These are phyloP conservation scores for Lichenothelia convexa DNA, from an alignment of 495 filamentous ascomycete species.

Conservation along the genomic window DNA sequence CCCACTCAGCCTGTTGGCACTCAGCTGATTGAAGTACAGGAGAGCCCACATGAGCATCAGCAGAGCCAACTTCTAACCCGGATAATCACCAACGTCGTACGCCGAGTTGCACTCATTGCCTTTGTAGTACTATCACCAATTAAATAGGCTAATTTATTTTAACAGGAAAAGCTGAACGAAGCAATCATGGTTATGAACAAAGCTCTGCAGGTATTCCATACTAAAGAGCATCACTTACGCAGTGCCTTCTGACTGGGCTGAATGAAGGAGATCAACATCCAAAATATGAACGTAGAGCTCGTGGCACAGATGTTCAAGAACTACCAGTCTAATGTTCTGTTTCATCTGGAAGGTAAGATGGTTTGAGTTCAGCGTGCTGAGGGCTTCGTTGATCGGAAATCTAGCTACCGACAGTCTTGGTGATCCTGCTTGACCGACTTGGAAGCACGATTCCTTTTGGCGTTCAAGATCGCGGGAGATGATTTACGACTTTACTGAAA, in stretches of 20 bases:
- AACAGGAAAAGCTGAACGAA: slow-evolving; percentile 96
- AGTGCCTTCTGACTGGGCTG: neutral
- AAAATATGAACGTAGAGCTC: slow-evolving; percentile 96
- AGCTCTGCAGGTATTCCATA: slow-evolving; percentile 49
- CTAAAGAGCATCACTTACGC: neutral
- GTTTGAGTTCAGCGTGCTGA: too few relatives aligned
- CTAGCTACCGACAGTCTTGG: too few relatives aligned
- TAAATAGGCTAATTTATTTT: too few relatives aligned
- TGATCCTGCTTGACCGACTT: too few relatives aligned
- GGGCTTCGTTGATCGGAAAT: too few relatives aligned
- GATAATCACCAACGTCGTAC: neutral
- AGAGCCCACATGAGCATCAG: neutral
- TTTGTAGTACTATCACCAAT: too few relatives aligned
- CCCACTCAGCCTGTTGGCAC: neutral
- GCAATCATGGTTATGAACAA: slow-evolving; percentile 83
- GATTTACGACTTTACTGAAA: too few relatives aligned
- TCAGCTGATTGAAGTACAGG: neutral
- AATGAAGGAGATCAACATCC: slow-evolving; percentile 78
- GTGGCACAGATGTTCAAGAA: slow-evolving; percentile 99
- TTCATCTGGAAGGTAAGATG: slow-evolving; percentile 77
- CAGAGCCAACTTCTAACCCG: neutral
- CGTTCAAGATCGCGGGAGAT: too few relatives aligned
- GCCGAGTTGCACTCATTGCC: neutral
- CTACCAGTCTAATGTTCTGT: slow-evolving; percentile 93
- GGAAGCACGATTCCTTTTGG: too few relatives aligned